Conservation (phyloP, 805 yeast species). For the Starmerella tilneyi region DNA sequence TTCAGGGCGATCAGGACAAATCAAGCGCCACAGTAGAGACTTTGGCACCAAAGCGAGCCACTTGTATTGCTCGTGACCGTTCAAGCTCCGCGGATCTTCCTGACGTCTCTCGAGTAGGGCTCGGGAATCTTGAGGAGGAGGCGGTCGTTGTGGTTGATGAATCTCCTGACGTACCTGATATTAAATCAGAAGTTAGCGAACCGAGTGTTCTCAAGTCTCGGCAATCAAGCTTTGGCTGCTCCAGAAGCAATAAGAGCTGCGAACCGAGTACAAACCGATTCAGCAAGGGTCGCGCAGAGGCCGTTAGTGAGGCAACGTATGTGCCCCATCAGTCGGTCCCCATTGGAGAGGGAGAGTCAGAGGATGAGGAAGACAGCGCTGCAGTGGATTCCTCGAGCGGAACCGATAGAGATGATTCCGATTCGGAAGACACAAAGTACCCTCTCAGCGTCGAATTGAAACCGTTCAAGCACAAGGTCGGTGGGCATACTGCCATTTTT, state of each 20-base stretch:
- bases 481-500: conserved; percentile 96
- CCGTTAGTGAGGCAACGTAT: conserved; percentile 27
- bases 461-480: conserved; percentile 89
- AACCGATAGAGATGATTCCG: conserved; percentile 17
- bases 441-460: conserved; percentile 72
- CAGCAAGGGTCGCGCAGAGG: conserved; percentile 13
- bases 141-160: conserved; percentile 1
- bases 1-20: conserved; percentile 25
- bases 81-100: not conserved
- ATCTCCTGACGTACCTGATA: not conserved
- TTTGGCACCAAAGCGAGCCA: not conserved
- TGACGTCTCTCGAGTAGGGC: not conserved
- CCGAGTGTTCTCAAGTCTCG: too few species aligned
- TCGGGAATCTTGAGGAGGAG: conserved; percentile 1
- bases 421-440: conserved; percentile 23
- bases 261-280: not conserved
- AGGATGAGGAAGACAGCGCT: not conserved
- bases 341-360: conserved; percentile 9
- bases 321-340: conserved; percentile 23
- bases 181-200: not conserved
- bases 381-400: conserved; percentile 7
- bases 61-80: not conserved
- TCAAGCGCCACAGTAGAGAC: not conserved
- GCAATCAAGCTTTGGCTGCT: too few species aligned
- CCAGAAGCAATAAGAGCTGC: too few species aligned